These are phyloP conservation scores for Daldinia loculata DNA, from an alignment of 495 filamentous ascomycete species.

Conservation along the genomic window DNA sequence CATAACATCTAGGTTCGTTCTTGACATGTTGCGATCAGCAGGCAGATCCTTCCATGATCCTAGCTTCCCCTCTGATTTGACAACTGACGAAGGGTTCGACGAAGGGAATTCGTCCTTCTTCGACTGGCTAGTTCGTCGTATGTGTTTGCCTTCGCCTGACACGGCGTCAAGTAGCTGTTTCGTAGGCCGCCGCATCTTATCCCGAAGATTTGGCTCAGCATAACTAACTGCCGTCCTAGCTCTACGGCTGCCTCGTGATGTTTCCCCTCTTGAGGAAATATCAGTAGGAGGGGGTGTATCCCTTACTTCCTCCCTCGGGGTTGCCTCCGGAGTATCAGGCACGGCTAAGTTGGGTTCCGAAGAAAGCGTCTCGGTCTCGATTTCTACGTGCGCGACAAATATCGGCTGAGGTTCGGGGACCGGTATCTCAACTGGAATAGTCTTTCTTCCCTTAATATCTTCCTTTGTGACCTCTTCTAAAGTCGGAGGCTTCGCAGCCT, in stretches of 20 bases:
- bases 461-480: slow-evolving; percentile 42
- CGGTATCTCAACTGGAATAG: slow-evolving; percentile 40
- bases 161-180: slow-evolving; percentile 80
- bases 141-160: slow-evolving; percentile 58
- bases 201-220: slow-evolving; percentile 82
- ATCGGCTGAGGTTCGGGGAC: slow-evolving; percentile 24
- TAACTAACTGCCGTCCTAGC: slow-evolving; percentile 77
- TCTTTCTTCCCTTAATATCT: slow-evolving; percentile 18
- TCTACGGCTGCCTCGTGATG: slow-evolving; percentile 69
- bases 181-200: slow-evolving; percentile 86
- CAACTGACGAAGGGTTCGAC: slow-evolving; percentile 34
- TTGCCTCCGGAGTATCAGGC: slow-evolving; percentile 49
- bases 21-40: slow-evolving; percentile 11
- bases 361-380: slow-evolving; percentile 47
- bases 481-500: slow-evolving; percentile 40
- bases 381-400: slow-evolving; percentile 34
- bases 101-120: slow-evolving; percentile 44
- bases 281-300: slow-evolving; percentile 67
- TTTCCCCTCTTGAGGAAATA: slow-evolving; percentile 58
- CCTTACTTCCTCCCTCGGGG: slow-evolving; percentile 47
- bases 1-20: slow-evolving; percentile 29
- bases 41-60: slow-evolving; percentile 35
- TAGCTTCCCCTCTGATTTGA: slow-evolving; percentile 38
- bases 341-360: slow-evolving; percentile 42
- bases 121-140: slow-evolving; percentile 47